A percentile compares a stretch with the other conserved stretches of the same genome.
These are phyloP conservation scores for Thelonectria blattea DNA, from an alignment of 2,329 filamentous ascomycete species.

Conservation along the genomic window DNA sequence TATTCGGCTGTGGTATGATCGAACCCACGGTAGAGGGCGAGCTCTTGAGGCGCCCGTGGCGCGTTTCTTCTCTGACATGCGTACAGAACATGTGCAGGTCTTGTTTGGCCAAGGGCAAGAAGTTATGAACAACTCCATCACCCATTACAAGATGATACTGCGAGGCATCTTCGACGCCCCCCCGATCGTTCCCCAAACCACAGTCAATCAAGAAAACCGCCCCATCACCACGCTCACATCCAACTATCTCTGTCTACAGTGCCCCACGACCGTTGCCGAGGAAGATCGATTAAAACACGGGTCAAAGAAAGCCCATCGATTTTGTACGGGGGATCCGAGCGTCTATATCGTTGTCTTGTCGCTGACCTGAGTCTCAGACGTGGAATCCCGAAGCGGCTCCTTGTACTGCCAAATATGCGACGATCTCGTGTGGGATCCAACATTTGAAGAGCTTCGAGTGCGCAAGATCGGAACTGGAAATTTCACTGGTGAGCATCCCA, in stretches of 20 bases:
- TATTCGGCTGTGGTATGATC: slow-evolving; percentile 68
- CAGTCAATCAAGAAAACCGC: slow-evolving; percentile 61
- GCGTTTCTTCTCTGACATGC: slow-evolving; percentile 38
- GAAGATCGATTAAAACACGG: slow-evolving; percentile 72
- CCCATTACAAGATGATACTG: slow-evolving; percentile 75
- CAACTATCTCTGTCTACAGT: slow-evolving; percentile 77
- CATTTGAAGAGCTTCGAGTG: slow-evolving; percentile 75
- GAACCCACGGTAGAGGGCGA: slow-evolving; percentile 13
- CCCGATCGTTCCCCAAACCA: slow-evolving; percentile 69
- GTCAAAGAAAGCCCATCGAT: slow-evolving; percentile 71
- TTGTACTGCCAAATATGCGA: slow-evolving; percentile 83
- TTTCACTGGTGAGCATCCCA: slow-evolving; percentile 61
- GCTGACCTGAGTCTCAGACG: slow-evolving; percentile 58
- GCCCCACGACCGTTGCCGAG: slow-evolving; percentile 70
- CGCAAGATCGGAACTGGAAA: slow-evolving; percentile 72
- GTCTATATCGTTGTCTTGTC: background rate
- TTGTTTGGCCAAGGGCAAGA: slow-evolving; percentile 68
- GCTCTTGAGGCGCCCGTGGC: slow-evolving; percentile 2
- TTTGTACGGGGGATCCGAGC: slow-evolving; percentile 62
- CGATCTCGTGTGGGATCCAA: slow-evolving; percentile 83
- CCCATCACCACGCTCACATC: slow-evolving; percentile 67
- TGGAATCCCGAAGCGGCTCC: slow-evolving; percentile 76
- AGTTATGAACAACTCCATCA: slow-evolving; percentile 70
- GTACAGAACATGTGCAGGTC: slow-evolving; percentile 72
- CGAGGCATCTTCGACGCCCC: slow-evolving; percentile 72